phyloP scores from a whole-genome alignment of 1,284 basidiomycete genomes.

The Ceratorhiza oryzae-sativae region DNA sequence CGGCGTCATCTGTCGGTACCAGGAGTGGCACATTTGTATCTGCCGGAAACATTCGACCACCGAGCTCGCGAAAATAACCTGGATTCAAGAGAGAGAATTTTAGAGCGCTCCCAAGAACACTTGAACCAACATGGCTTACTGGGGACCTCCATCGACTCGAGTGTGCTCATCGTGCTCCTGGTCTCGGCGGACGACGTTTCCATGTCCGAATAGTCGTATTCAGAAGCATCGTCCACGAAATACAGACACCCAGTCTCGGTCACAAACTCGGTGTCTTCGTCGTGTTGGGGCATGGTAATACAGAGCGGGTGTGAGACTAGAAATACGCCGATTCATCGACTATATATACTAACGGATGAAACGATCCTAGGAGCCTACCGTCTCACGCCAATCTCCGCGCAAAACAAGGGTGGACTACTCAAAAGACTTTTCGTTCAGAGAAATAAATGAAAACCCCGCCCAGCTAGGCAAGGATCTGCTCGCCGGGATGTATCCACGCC shows the following conservation, averaged over 20 bases:
- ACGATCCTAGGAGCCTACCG: too few relatives aligned
- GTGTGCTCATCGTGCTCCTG: constrained; percentile 27
- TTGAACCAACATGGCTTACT: background rate
- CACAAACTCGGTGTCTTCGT: background rate
- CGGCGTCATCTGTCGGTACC: background rate
- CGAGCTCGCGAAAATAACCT: constrained; percentile 26
- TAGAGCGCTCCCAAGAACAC: background rate
- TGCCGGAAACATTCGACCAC: constrained; percentile 15
- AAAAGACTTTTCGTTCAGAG: too few relatives aligned
- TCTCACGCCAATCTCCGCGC: too few relatives aligned
- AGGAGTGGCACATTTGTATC: constrained; percentile 17
- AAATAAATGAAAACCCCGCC: too few relatives aligned
- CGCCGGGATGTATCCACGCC: too few relatives aligned
- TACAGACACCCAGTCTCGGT: constrained; percentile 10
- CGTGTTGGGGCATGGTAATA: background rate
- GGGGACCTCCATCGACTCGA: constrained; percentile 16
- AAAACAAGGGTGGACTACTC: too few relatives aligned
- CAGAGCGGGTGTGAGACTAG: too few relatives aligned
- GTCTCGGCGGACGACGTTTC: constrained; percentile 12
- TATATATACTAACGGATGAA: too few relatives aligned
- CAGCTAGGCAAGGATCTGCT: too few relatives aligned
- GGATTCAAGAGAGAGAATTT: background rate
- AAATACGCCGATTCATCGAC: too few relatives aligned
- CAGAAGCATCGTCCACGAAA: constrained; percentile 13
- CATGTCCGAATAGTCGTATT: constrained; percentile 10